Base-by-base conservation (phyloP, 1,139 yeast species). In the Nakaseomyces kungkrabaensis region DNA sequence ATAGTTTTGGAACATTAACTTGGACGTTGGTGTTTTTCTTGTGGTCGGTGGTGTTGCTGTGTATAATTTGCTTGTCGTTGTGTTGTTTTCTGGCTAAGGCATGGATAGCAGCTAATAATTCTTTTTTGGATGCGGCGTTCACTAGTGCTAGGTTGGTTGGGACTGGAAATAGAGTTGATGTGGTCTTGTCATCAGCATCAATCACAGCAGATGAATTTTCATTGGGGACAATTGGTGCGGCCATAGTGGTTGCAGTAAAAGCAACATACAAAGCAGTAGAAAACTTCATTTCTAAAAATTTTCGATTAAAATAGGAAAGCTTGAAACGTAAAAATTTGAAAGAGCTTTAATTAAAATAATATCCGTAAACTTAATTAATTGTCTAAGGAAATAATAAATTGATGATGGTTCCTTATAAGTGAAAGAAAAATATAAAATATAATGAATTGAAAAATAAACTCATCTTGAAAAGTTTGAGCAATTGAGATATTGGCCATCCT, bases 151-250 rank as follows among this genome's bases (percentile, higher is more conserved):
- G 37, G 27, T 54, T 51, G 32, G 54, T 31, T 5, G 48, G 24
- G 2, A 5, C 2, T 37, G 10, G 40, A 9, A 7, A 2, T 9
- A 29, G 9, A 9, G 31, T 29, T 29, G 31, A 4, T 27, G 67
- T 65, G n/a, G 67, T 66, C 41, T 57, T 49, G 9, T 59, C 54
- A 11, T 59, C 54, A 11, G 52, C 53, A 44, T 60, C 61, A 44
- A 55, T 51, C 43, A 57, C 58, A 33, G 57, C 57, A 52, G 69
- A 29, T 29, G 9, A 29, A 29, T 29, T 29, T 29, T 9, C 31
- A 7, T 29, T 67, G 52, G 62, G 10, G 52, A 65, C 66, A 38
- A 59, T 66, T 42, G 68, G 69, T 37, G 68, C 69, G 49, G 67
- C 70, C 17, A 64, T 36, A 26, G 63, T 68, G 46, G 65, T 54